Conservation (phyloP, 371 early-diverging fungal genomes). For the Mortierella sp. region DNA sequence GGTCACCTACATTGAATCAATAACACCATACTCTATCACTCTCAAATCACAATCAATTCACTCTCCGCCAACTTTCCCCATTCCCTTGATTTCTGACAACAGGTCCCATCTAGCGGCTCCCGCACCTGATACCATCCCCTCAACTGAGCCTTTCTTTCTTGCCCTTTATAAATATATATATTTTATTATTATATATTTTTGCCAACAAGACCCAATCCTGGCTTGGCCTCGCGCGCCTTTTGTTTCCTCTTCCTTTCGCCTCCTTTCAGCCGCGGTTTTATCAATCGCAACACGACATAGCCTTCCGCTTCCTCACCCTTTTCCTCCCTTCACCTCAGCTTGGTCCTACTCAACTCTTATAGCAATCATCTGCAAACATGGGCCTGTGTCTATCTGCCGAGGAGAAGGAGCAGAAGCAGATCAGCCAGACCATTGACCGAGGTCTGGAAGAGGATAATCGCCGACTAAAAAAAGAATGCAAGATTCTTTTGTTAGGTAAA, state of each 20-base stretch:
- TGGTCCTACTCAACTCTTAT: constrained; percentile 11
- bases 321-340: neutral
- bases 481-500: constrained; percentile 79
- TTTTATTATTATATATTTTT: neutral
- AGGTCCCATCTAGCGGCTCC: neutral
- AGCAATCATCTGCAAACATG: constrained; percentile 58
- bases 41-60: no score
- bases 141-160: neutral
- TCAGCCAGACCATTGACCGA: constrained; percentile 72
- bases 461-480: constrained; percentile 73
- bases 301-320: neutral
- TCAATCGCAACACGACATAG: constrained; percentile 1
- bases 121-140: neutral
- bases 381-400: constrained; percentile 77
- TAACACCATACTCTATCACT: neutral
- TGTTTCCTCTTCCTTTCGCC: neutral
- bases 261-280: constrained; percentile 6
- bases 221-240: neutral
- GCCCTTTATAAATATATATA: no score
- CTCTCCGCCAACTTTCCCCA: neutral
- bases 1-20: no score
- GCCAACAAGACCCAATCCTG: constrained; percentile 10
- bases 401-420: constrained; percentile 67
- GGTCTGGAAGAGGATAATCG: constrained; percentile 70
- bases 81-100: neutral